Evolutionary conservation across 1,284 basidiomycete species (phyloP), one percentile per base, ranked within the genome.

Genomic region (Sporisorium exsertum): DNA sequence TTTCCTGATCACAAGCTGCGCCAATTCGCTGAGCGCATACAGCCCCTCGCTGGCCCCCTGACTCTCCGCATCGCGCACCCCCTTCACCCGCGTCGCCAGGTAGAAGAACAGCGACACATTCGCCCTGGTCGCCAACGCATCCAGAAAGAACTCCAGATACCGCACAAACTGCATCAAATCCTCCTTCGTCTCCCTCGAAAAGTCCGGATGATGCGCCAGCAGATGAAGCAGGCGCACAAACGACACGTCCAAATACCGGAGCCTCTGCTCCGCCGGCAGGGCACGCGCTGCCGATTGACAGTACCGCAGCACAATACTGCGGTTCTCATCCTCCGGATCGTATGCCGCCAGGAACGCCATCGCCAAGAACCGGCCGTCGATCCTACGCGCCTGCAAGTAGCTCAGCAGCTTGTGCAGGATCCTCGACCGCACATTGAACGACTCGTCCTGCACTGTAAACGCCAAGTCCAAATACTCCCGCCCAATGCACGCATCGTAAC

Each of bases 151-250:
- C 26, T 93, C 91, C 70, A 99, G 89, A 85, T 97, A 97, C 18
- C 65, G 50, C 12, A 72, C 50, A 52, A 81, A 78, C 33, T 66
- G 42, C 12, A 43, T 89, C 57, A 82, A 92, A 91, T 91, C 92
- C 5, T 91, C 90, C 75, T 92, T 90, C 71, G 92, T 92, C 49
- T 90, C 88, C 29, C 94, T 84, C 33, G 90, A 60, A 81, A 95
- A 94, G 86, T 99, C 96, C 2, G 96, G 95, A 86, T 99, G 96
- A 83, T 97, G 94, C 0, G 95, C 93, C 2, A 99, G 88, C 0
- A 96, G 86, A 81, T 95, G 93, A 6, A 99, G 88, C 16, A 98
- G 87, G 5, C 95, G 91, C 33, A 95, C 90, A 78, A 98, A 93
- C 1, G 92, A 90, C 64, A 92, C 87, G 83, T 98, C 96, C 63